Base-by-base conservation (phyloP, 2,329 filamentous ascomycete genomes). In the Aspergillus alliaceus region DNA sequence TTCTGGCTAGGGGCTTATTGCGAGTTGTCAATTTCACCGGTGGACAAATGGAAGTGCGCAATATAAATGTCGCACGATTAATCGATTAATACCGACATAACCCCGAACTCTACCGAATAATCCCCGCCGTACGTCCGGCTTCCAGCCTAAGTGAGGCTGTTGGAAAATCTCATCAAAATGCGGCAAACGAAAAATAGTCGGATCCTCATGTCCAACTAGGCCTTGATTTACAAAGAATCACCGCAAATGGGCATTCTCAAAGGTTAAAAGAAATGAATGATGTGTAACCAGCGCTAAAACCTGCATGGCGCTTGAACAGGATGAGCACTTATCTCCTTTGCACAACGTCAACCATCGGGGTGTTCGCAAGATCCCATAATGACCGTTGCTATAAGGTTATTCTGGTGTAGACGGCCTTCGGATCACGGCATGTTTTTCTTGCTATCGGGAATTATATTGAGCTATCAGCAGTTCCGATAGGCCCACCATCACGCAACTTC, bases 401-500 rank as follows among this genome's bases (percentile, higher is more conserved):
- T 44, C 12, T 44, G 14, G 39, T 47, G 27, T 47, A 27, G n/a
- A 47, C 25, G 44, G 25, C 27, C n/a, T 47, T 47, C 44, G 44
- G 44, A 22, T 34, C 44, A 48, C 29, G 29, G 27, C 44, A 32
- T 20, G 29, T 48, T 32, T 47, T 31, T 14, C 8, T 14, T 20
- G 44, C 44, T 48, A 27, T 24, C 44, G 44, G 44, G 44, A 44
- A 48, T 12, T 31, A 48, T 48, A 48, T 32, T 44, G n/a, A 12
- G 25, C 9, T 44, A 44, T 44, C 40, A 44, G 24, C 40, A 27
- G 40, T 27, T 44, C 34, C 49, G 32, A 32, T 40, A 35, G 25
- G 25, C 35, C 49, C 35, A 52, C 35, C 49, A 48, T 48, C 49
- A 52, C 15, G 40, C 31, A 48, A 54, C 51, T 46, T 48, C 34